Conservation (phyloP, 1,284 basidiomycete species). For the Leucoagaricus sp. region DNA sequence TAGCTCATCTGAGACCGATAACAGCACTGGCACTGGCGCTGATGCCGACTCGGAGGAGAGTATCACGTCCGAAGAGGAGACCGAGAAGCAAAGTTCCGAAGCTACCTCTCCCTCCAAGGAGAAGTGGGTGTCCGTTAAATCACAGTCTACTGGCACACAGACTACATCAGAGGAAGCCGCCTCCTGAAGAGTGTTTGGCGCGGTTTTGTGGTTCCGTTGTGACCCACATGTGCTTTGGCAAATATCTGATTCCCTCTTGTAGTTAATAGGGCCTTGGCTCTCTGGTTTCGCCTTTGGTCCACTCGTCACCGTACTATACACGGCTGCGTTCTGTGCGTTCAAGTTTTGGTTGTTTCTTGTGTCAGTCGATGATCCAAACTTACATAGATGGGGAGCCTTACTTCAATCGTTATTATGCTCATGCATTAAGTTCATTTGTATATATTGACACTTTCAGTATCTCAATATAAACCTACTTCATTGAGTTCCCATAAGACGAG, state of each 20-base stretch:
- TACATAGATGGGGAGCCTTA: slow-evolving; percentile 13
- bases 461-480: slow-evolving; percentile 13
- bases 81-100: slow-evolving; percentile 37
- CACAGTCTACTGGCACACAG: slow-evolving; percentile 22
- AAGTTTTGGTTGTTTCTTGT: slow-evolving; percentile 12
- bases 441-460: slow-evolving; percentile 5
- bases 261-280: not conserved
- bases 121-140: slow-evolving; percentile 72
- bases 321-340: slow-evolving; percentile 13
- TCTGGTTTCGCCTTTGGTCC: not conserved
- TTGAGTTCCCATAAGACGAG: not conserved
- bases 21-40: slow-evolving; percentile 61
- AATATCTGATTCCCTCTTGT: not conserved
- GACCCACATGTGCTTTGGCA: not conserved
- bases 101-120: slow-evolving; percentile 48
- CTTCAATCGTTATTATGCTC: not conserved
- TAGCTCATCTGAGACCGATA: slow-evolving; percentile 57
- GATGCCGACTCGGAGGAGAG: slow-evolving; percentile 77
- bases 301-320: not conserved
- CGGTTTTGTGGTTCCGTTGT: not conserved
- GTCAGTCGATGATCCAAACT: slow-evolving; percentile 15
- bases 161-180: slow-evolving; percentile 7
- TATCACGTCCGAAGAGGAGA: slow-evolving; percentile 70
- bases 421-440: slow-evolving; percentile 1
- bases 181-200: slow-evolving; percentile 7